Evolutionary conservation across 1,139 yeast species (phyloP).

Genomic region (Hanseniaspora sp.): DNA sequence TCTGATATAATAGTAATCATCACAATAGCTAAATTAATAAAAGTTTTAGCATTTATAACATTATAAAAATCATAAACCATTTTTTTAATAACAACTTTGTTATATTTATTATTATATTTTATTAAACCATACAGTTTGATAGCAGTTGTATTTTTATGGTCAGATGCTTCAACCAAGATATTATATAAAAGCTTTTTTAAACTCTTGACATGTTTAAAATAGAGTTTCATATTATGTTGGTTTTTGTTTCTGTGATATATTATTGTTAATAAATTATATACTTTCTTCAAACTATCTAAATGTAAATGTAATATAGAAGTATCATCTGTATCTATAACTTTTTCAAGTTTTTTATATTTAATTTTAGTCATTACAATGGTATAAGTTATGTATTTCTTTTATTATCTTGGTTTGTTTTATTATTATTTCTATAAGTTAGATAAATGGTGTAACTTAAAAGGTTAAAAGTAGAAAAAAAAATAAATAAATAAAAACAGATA

Average conservation of each 20-base stretch:
- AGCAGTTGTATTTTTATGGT: constrained; percentile 3
- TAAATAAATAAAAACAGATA: too few species aligned
- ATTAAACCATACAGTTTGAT: constrained; percentile 13
- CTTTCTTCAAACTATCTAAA: background rate
- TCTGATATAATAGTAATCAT: constrained; percentile 19
- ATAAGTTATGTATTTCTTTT: too few species aligned
- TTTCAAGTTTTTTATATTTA: constrained; percentile 5
- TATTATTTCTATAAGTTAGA: too few species aligned
- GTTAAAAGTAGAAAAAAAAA: too few species aligned
- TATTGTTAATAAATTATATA: constrained; percentile 43
- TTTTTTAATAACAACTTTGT: constrained; percentile 12
- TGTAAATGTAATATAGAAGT: background rate
- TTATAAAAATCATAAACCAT: constrained; percentile 14
- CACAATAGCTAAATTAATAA: constrained; percentile 19
- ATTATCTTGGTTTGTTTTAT: too few species aligned
- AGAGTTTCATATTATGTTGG: constrained; percentile 50
- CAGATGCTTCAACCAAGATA: background rate
- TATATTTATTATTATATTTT: background rate
- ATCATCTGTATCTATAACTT: background rate
- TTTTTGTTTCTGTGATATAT: constrained; percentile 61
- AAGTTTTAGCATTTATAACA: constrained; percentile 12
- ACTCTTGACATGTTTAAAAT: constrained; percentile 11
- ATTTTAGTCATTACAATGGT: background rate
- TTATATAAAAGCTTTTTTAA: background rate
- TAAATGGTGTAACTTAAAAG: too few species aligned